A percentile compares a stretch with the other conserved stretches of the same genome.
phyloP scores from a whole-genome alignment of 108 stramenopile genomes.

The Hondaea fermentalgiana region DNA sequence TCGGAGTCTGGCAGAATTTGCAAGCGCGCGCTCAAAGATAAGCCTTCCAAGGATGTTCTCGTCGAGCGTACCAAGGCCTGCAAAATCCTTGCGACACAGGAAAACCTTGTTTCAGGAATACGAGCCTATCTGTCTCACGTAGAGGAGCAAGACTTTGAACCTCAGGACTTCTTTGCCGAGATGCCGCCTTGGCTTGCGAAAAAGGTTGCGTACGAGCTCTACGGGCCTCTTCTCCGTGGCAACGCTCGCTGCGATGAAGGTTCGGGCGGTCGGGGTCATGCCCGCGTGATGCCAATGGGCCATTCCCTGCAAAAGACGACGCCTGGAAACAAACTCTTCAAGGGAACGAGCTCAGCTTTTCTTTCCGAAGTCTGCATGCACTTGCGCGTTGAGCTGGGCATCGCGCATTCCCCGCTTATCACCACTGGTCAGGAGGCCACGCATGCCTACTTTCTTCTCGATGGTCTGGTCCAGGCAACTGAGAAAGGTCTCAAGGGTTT shows the following conservation, averaged over 20 bases:
- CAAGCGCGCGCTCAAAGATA: neutral
- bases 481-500: neutral
- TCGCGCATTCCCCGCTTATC: neutral
- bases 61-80: neutral
- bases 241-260: neutral
- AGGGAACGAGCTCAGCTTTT: neutral
- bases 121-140: neutral
- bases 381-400: neutral
- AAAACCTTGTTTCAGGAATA: neutral
- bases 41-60: neutral
- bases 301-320: neutral
- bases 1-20: neutral
- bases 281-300: neutral
- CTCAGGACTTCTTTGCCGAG: neutral
- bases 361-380: neutral
- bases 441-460: neutral
- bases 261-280: neutral
- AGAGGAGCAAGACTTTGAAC: neutral
- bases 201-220: neutral
- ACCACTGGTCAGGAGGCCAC: neutral
- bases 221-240: neutral
- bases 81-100: neutral
- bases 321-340: neutral
- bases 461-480: neutral
- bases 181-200: neutral